Evolutionary conservation across 768 basidiomycete genomes (phyloP).

Genomic region (Boletus tylopilopsis): DNA sequence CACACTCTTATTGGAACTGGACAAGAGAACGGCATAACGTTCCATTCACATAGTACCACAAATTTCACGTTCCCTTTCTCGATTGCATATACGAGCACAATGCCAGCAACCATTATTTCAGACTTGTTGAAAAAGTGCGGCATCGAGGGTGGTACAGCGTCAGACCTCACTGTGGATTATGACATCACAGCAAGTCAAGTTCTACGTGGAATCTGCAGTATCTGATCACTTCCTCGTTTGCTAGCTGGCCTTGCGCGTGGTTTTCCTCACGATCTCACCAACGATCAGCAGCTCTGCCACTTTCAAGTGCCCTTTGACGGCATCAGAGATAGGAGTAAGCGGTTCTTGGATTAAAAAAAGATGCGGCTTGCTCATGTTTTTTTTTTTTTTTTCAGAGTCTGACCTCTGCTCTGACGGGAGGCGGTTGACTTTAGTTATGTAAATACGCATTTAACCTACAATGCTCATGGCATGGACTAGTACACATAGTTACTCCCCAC

Average conservation of each 20-base stretch:
- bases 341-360: neutral
- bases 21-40: conserved; percentile 39
- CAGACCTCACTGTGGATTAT: conserved; percentile 57
- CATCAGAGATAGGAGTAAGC: conserved; percentile 26
- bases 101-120: conserved; percentile 58
- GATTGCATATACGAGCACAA: conserved; percentile 53
- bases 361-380: conserved; percentile 11
- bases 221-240: conserved; percentile 5
- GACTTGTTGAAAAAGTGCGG: conserved; percentile 68
- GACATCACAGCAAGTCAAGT: conserved; percentile 50
- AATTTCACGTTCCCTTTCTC: conserved; percentile 76
- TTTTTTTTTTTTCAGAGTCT: conserved; percentile 15
- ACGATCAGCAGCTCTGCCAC: conserved; percentile 56
- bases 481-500: too few species aligned
- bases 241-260: conserved; percentile 61
- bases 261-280: conserved; percentile 66
- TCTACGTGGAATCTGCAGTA: neutral
- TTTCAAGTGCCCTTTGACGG: conserved; percentile 61
- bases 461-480: conserved; percentile 22
- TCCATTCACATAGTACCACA: conserved; percentile 51
- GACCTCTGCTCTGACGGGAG: conserved; percentile 14
- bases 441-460: too few species aligned
- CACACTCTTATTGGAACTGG: conserved; percentile 68
- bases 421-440: neutral
- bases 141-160: conserved; percentile 38